Percentiles rank a stretch among this genome's conserved stretches.
Evolutionary conservation across 2,329 filamentous ascomycete genomes (phyloP).

Genomic region (Seiridium cupressi): DNA sequence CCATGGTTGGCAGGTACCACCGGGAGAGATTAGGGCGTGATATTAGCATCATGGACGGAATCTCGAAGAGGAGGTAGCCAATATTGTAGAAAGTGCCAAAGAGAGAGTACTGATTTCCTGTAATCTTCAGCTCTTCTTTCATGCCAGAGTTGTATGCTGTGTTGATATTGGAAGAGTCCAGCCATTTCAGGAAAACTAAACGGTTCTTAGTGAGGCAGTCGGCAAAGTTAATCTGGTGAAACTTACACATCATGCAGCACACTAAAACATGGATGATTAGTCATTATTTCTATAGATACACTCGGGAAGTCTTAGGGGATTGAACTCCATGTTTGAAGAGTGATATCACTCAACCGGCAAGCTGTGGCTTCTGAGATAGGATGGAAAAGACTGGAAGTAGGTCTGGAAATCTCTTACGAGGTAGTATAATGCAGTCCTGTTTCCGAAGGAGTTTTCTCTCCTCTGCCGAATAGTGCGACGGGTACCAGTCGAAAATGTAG

Average conservation of each 20-base stretch:
- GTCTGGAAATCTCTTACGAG: slow-evolving; percentile 11
- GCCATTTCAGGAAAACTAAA: slow-evolving; percentile 25
- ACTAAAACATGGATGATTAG: slow-evolving; percentile 3
- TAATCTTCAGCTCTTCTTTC: slow-evolving; percentile 8
- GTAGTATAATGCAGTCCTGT: slow-evolving; percentile 25
- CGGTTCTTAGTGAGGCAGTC: not conserved
- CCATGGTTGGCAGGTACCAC: slow-evolving; percentile 15
- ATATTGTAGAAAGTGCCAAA: slow-evolving; percentile 15
- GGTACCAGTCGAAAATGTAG: slow-evolving; percentile 13
- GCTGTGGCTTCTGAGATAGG: too few relatives aligned
- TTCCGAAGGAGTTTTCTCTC: slow-evolving; percentile 11
- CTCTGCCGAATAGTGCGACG: not conserved
- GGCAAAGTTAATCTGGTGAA: not conserved
- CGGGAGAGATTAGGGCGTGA: slow-evolving; percentile 12
- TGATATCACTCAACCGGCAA: too few relatives aligned
- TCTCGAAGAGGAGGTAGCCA: slow-evolving; percentile 15
- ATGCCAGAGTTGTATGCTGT: slow-evolving; percentile 8
- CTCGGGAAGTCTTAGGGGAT: too few relatives aligned
- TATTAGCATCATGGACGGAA: slow-evolving; percentile 16
- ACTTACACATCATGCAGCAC: slow-evolving; percentile 32
- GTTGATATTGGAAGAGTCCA: slow-evolving; percentile 9
- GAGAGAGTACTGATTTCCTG: slow-evolving; percentile 11
- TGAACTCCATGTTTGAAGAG: too few relatives aligned
- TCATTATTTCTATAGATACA: too few relatives aligned
- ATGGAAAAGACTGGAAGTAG: too few relatives aligned